Evolutionary conservation across 1,284 basidiomycete genomes (phyloP), one percentile per base, ranked within the genome.

Genomic region (Sparassis latifolia): DNA sequence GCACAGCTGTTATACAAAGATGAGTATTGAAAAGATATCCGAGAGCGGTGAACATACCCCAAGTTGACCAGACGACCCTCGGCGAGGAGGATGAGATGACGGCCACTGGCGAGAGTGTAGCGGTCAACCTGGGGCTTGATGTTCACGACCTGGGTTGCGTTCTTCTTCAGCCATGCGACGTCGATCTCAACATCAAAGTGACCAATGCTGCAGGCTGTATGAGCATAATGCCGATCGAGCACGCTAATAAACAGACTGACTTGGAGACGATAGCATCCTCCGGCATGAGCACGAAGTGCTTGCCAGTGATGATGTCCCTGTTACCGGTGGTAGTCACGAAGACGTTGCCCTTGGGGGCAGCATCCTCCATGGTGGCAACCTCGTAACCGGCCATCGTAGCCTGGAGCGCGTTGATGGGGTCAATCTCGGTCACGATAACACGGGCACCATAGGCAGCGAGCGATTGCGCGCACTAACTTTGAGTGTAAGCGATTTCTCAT

Each of bases 41-140:
- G 20, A 20, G 20, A 20, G 20, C n/a, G 35, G 9, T 7, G 35
- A 7, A 75, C 86, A 53, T 74, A 95, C 78, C 96, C 96, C 63
- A 99, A 80, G 84, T 99, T 99, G 70, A 99, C 96, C 56, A 99
- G 89, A 78, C 97, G 96, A 58, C 96, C 96, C 69, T 98, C 93
- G 52, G 96, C 96, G 56, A 99, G 91, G 52, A 99, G 86, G 73
- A 99, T 89, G 75, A 99, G 76, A 78, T 98, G 96, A 57, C 92
- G 89, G 53, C 93, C 94, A 52, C 74, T 83, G 53, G 85, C 62
- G 86, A 96, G 92, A 64, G 92, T 97, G 84, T 78, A 99, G 61
- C 96, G 91, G 76, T 99, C 96, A 51, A 99, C 97, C 77, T 99
- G 96, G 62, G 96, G 97, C 81, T 99, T 99, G 77, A 99, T 80